These are phyloP conservation scores for Geosmithia putterillii DNA, from an alignment of 2,329 filamentous ascomycete species.

Conservation along the genomic window DNA sequence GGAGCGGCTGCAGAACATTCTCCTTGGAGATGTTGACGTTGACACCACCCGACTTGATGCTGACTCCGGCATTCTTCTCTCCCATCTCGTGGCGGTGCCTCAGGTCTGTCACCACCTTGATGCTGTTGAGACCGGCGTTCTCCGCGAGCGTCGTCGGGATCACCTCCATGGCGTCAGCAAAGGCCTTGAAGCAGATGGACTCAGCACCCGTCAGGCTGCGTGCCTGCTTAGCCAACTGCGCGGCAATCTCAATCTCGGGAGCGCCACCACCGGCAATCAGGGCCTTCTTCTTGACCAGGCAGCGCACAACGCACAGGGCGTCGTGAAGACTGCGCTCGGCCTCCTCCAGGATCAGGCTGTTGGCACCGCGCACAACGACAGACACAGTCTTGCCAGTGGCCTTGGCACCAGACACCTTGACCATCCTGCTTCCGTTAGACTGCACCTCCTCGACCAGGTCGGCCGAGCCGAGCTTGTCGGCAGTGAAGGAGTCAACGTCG, in stretches of 20 bases:
- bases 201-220: slow-evolving; percentile 82
- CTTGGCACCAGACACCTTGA: slow-evolving; percentile 90
- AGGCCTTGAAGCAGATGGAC: slow-evolving; percentile 97
- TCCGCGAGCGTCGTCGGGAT: slow-evolving; percentile 94
- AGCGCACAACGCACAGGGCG: slow-evolving; percentile 92
- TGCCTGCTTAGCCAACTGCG: slow-evolving; percentile 70
- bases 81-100: slow-evolving; percentile 89
- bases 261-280: slow-evolving; percentile 94
- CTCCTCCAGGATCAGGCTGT: slow-evolving; percentile 88
- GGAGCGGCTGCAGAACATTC: slow-evolving; percentile 88
- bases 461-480: slow-evolving; percentile 91
- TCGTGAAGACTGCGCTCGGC: slow-evolving; percentile 95
- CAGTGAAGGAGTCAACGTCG: slow-evolving; percentile 95
- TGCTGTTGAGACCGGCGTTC: slow-evolving; percentile 94
- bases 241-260: slow-evolving; percentile 91
- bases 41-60: slow-evolving; percentile 94
- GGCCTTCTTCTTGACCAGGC: slow-evolving; percentile 98
- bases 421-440: slow-evolving; percentile 76
- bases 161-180: slow-evolving; percentile 94
- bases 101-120: slow-evolving; percentile 95
- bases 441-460: slow-evolving; percentile 91
- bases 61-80: slow-evolving; percentile 91
- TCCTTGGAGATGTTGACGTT: slow-evolving; percentile 95
- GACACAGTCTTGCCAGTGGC: slow-evolving; percentile 78
- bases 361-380: slow-evolving; percentile 88